Base-by-base conservation (phyloP, 257 asterid genomes). In the Thymus quinquecostatus region DNA sequence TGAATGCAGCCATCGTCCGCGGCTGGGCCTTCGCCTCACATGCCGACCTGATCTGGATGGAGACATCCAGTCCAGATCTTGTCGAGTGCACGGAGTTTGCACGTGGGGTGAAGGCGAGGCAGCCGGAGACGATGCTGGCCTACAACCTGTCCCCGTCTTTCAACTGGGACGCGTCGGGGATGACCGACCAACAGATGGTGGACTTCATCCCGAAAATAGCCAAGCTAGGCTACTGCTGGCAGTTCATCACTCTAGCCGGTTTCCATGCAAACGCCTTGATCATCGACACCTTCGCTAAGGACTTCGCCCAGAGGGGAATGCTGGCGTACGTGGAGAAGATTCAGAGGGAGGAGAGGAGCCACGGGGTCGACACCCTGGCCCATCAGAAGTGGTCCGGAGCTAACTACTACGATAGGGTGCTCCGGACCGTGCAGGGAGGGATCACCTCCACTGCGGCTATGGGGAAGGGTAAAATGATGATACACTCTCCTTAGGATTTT, bases 351-450 rank as follows among this genome's bases (percentile, higher is more conserved):
- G 98, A 95, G 40, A 82, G 98, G 82, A 84, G 12, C 3, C 75
- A 95, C 64, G 99, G 94, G 1, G 98, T 92, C n/a, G 99, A 92
- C n/a, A 95, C 99, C 2, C 64, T 95, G 86, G 97, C 99, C 64
- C 98, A 95, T 73, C 99, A 95, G 82, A 92, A 95, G 60, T 95
- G 99, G 99, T 95, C 98, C 40, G 99, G 98, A 12, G 99, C 98
- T 4, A 95, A 92, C 82, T 92, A 92, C 82, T 92, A 95, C 66
- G 99, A 95, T 34, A 84, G 90, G 50, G 96, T 95, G 40, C 91
- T 95, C 12, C 86, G 94, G 82, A 88, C 96, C 38, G 99, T 95
- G 67, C 99, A 95, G 76, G 98, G 99, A 34, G 99, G 99, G 57
- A 87, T 92, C 56, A 89, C 96, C 49, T 95, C 99, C 0, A 95